Percentiles rank a stretch among this genome's conserved stretches.
Conservation (phyloP, 768 basidiomycete genomes). For the Trametes elegans region DNA sequence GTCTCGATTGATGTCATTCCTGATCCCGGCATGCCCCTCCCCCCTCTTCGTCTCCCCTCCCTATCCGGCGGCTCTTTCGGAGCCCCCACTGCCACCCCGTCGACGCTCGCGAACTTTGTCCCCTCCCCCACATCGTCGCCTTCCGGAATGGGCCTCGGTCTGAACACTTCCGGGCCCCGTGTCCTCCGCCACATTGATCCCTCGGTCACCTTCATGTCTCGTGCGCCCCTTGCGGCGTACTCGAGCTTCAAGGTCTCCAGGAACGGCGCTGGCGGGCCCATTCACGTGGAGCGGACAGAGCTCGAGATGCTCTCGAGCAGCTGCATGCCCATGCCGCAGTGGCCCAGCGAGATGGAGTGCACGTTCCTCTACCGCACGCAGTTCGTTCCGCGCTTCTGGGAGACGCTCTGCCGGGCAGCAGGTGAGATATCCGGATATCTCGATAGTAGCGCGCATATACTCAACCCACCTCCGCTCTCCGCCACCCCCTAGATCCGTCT, state of each 20-base stretch:
- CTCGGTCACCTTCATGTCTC: constrained; percentile 63
- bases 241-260: constrained; percentile 56
- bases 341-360: constrained; percentile 24
- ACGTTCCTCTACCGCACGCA: constrained; percentile 26
- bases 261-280: constrained; percentile 37
- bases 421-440: constrained; percentile 14
- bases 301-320: constrained; percentile 24
- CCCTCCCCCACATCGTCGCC: constrained; percentile 16
- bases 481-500: constrained; percentile 20
- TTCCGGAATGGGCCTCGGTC: constrained; percentile 15
- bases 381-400: constrained; percentile 27
- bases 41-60: constrained; percentile 22
- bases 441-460: constrained; percentile 1
- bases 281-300: constrained; percentile 51
- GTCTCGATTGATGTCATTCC: constrained; percentile 23
- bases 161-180: constrained; percentile 40
- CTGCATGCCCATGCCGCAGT: constrained; percentile 20
- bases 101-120: constrained; percentile 23
- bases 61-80: constrained; percentile 14
- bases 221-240: constrained; percentile 46
- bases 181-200: constrained; percentile 64
- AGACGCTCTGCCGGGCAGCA: constrained; percentile 17
- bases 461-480: background rate
- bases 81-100: constrained; percentile 19
- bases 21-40: constrained; percentile 14